Evolutionary conservation across 129 eudicot species (phyloP), one percentile per base, ranked within the genome.

Genomic region (Cynara cardunculus): DNA sequence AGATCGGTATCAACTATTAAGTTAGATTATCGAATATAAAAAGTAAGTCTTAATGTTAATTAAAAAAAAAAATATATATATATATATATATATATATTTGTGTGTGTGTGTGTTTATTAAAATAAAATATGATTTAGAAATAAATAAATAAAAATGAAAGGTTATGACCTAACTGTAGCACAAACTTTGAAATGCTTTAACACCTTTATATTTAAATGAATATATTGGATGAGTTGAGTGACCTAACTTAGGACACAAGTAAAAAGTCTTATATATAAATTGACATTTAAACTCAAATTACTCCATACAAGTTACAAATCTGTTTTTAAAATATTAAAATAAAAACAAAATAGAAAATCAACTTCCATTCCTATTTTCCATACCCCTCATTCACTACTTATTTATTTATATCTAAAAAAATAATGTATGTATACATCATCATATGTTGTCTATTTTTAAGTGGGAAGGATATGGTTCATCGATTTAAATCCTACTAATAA

Each of bases 131-230:
- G 53, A 11, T 41, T 41, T 1, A 41, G n/a, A 41, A 41, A 35
- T 0, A 34, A 41, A 41, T 11, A 39, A 1, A 7, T 41, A 35
- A 75, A 74, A 21, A 7, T 41, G 56, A 75, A 74, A 21, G 11
- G 76, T 8, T 34, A 75, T 75, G 86, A 83, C 86, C 86, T 83
- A 83, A 83, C 62, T 71, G 71, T 72, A 82, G 85, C 78, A 82
- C 85, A 76, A 70, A 0, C 34, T 13, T 35, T 66, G 22, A 62
- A 77, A 76, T 83, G 86, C 86, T 83, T 83, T 83, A 24, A 56
- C 26, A 26, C 80, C 72, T 11, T 81, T 46, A 74, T 14, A 70
- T 71, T 24, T 71, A n/a, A 49, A 31, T 80, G 21, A 25, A 7
- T 25, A 64, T 74, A 65, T 68, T 37, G 35, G 73, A 71, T 22